Evolutionary conservation across 768 basidiomycete species (phyloP).

Genomic region (Agrocybe pediades): DNA sequence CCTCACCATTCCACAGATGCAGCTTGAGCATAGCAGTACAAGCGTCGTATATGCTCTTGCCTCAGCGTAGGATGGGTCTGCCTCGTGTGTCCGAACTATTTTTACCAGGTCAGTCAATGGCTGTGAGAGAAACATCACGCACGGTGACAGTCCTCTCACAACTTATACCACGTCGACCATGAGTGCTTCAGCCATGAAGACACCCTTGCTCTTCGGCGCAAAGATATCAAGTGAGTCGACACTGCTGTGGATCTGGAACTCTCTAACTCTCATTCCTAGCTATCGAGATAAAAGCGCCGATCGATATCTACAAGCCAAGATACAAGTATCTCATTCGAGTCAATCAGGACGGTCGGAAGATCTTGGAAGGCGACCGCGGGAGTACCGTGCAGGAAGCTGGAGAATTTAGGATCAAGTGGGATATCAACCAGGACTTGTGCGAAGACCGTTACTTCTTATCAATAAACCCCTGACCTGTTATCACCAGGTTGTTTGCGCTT

Average conservation of each 20-base stretch:
- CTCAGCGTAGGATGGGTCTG: too few species aligned
- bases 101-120: too few species aligned
- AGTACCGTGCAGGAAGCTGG: neutral
- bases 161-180: too few species aligned
- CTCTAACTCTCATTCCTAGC: too few species aligned
- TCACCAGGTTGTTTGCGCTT: neutral
- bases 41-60: too few species aligned
- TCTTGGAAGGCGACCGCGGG: neutral
- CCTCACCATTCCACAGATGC: too few species aligned
- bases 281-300: neutral
- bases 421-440: neutral
- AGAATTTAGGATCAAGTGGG: neutral
- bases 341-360: neutral
- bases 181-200: neutral
- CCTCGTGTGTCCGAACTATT: too few species aligned
- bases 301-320: neutral
- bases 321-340: neutral
- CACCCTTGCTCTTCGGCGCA: neutral
- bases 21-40: too few species aligned
- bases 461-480: neutral
- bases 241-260: neutral
- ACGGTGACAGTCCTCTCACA: too few species aligned
- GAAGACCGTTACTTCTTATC: neutral
- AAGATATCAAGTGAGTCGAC: neutral
- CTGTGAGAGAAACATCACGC: too few species aligned